phyloP scores from a whole-genome alignment of 306 rosid species.

The Vigna angularis region DNA sequence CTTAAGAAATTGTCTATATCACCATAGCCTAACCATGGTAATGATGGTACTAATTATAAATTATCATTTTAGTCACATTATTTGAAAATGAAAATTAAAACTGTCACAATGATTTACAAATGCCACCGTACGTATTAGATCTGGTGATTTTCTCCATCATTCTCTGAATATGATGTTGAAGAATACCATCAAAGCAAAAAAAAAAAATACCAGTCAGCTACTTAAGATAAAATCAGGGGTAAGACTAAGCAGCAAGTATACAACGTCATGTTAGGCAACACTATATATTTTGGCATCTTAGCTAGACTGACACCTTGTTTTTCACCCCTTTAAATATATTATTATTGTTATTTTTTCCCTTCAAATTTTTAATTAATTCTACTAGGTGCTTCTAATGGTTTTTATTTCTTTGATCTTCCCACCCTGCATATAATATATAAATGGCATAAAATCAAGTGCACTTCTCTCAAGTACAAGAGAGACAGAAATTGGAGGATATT shows the following conservation, averaged over 20 bases:
- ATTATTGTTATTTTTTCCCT: slow-evolving; percentile 6
- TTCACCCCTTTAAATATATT: slow-evolving; percentile 2
- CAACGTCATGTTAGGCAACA: neutral
- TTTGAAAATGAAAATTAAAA: slow-evolving; percentile 36
- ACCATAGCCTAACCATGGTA: slow-evolving; percentile 7
- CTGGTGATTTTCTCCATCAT: slow-evolving; percentile 7
- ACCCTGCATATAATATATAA: slow-evolving; percentile 16
- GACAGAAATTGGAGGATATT: slow-evolving; percentile 7
- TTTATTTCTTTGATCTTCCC: slow-evolving; percentile 27
- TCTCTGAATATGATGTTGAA: slow-evolving; percentile 5
- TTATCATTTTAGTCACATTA: slow-evolving; percentile 21
- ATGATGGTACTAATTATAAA: neutral
- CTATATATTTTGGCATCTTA: no score
- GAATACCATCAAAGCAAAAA: slow-evolving; percentile 7
- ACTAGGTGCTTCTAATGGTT: slow-evolving; percentile 11
- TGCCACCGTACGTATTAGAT: neutral
- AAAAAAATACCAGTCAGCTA: slow-evolving; percentile 26
- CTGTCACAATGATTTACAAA: slow-evolving; percentile 35
- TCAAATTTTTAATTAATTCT: slow-evolving; percentile 29
- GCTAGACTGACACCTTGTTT: neutral
- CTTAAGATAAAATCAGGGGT: slow-evolving; percentile 21
- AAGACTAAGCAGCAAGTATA: slow-evolving; percentile 1
- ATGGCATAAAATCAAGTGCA: slow-evolving; percentile 45
- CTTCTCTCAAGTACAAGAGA: slow-evolving; percentile 29
- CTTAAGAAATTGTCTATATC: slow-evolving; percentile 3